Base-by-base conservation (phyloP, 352 stramenopile genomes). In the Globisporangium orthogonon region DNA sequence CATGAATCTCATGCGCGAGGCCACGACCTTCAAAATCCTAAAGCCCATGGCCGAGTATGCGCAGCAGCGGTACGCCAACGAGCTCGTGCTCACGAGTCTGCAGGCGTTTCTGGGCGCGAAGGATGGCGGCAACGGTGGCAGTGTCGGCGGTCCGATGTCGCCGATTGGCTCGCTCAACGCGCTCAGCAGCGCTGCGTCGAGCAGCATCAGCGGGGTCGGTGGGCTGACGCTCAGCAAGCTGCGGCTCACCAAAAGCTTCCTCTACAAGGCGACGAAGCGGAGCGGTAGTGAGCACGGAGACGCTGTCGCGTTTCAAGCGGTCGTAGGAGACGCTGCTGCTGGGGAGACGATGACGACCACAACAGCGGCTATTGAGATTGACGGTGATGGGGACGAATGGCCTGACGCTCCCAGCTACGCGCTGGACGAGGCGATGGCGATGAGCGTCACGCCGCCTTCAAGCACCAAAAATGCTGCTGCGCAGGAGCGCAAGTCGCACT, bases 251-350 rank as follows among this genome's bases (percentile, higher is more conserved):
- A 86, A 69, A 37, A 86, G 53, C 29, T 85, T 85, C 40, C 59
- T 91, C 18, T 91, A 91, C 48, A 80, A 78, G 50, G 81, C 81
- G 18, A 91, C 73, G 45, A 80, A 71, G 57, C 76, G 78, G 17
- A 91, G 78, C 49, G n/a, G n/a, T n/a, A 60, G 69, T 9, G 82
- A 81, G 54, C 75, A 87, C 28, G 82, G 78, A 4, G 82, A 91
- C 65, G 82, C 82, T n/a, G n/a, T n/a, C 40, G 82, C 79, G 2
- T 79, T 91, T 56, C 79, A 87, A 45, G 77, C 76, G 29, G 68
- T 89, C 6, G 74, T 89, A n/a, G n/a, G n/a, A 6, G 78, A 87
- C 39, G 77, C 71, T 17, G 81, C 83, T 4, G n/a, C n/a, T n/a
- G n/a, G n/a, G n/a, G n/a, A n/a, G n/a, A n/a, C n/a, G n/a, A n/a